These are phyloP conservation scores for Vicia villosa DNA, from an alignment of 306 rosid genomes.

Conservation along the genomic window DNA sequence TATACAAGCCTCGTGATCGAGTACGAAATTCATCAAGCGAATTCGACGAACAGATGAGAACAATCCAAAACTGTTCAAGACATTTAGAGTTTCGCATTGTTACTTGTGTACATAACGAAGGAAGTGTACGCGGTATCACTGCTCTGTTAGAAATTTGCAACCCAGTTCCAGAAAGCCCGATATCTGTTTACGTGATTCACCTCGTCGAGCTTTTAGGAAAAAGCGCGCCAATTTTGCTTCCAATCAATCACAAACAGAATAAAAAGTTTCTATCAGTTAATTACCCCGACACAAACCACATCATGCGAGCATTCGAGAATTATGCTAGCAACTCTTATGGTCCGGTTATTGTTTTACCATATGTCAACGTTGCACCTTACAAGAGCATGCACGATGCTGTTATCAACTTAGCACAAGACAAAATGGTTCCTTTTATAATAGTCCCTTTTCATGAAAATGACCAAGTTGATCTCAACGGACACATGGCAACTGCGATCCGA, in stretches of 20 bases:
- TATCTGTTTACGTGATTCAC: constrained; percentile 47
- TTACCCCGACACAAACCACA: constrained; percentile 39
- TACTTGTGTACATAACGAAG: constrained; percentile 53
- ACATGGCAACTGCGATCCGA: constrained; percentile 4
- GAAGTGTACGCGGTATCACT: constrained; percentile 45
- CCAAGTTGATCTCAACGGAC: background rate
- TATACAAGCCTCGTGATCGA: constrained; percentile 24
- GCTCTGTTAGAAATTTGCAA: constrained; percentile 50
- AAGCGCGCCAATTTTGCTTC: constrained; percentile 48
- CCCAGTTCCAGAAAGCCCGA: constrained; percentile 40
- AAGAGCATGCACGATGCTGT: constrained; percentile 55
- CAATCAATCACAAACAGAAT: constrained; percentile 20
- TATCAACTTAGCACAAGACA: constrained; percentile 44
- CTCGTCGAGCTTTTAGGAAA: constrained; percentile 50
- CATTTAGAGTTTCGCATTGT: constrained; percentile 40
- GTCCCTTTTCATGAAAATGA: constrained; percentile 56
- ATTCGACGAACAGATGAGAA: background rate
- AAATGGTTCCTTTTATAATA: constrained; percentile 43
- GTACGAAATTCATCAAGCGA: background rate
- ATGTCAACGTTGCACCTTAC: constrained; percentile 53
- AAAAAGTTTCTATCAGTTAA: constrained; percentile 19
- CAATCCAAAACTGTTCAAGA: constrained; percentile 36
- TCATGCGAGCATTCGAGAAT: constrained; percentile 60
- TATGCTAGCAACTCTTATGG: constrained; percentile 50
- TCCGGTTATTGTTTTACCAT: constrained; percentile 37